phyloP scores from a whole-genome alignment of 2,329 filamentous ascomycete genomes.

The Colletotrichum gloeosporioides region DNA sequence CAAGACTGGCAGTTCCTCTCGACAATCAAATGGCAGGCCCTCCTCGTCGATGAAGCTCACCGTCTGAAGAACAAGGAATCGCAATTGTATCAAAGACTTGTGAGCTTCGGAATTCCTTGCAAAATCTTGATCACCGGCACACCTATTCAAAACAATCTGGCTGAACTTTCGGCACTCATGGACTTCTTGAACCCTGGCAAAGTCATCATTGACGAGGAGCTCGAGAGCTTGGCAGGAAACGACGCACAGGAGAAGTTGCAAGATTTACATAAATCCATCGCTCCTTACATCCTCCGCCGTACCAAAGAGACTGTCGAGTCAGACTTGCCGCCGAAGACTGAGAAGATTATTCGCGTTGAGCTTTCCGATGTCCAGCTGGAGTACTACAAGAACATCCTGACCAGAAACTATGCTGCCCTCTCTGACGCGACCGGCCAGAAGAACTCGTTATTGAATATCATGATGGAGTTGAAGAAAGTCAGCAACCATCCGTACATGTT shows the following conservation, averaged over 20 bases:
- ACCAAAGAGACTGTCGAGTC: slow-evolving; percentile 98
- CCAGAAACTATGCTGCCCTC: slow-evolving; percentile 92
- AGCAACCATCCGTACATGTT: slow-evolving; percentile 99
- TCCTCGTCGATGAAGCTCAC: slow-evolving; percentile 96
- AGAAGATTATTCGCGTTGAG: slow-evolving; percentile 98
- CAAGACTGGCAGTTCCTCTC: slow-evolving; percentile 84
- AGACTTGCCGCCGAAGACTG: slow-evolving; percentile 93
- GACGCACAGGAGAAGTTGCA: slow-evolving; percentile 88
- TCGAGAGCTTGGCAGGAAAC: slow-evolving; percentile 78
- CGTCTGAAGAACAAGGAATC: slow-evolving; percentile 96
- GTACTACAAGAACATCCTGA: slow-evolving; percentile 99
- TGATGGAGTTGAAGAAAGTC: slow-evolving; percentile 99
- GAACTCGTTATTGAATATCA: slow-evolving; percentile 94
- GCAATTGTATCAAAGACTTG: slow-evolving; percentile 84
- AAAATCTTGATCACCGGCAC: slow-evolving; percentile 95
- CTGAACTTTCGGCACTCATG: slow-evolving; percentile 88
- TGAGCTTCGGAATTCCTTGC: slow-evolving; percentile 86
- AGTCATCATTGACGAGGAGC: slow-evolving; percentile 87
- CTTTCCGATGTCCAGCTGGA: slow-evolving; percentile 95
- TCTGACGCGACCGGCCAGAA: slow-evolving; percentile 93
- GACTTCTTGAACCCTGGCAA: slow-evolving; percentile 98
- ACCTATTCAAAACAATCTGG: slow-evolving; percentile 95
- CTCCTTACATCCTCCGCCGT: slow-evolving; percentile 91
- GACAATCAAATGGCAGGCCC: slow-evolving; percentile 95
- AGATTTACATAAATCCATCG: slow-evolving; percentile 83